These are phyloP conservation scores for Geranium brycei DNA, from an alignment of 345 rosid genomes.

Conservation along the genomic window DNA sequence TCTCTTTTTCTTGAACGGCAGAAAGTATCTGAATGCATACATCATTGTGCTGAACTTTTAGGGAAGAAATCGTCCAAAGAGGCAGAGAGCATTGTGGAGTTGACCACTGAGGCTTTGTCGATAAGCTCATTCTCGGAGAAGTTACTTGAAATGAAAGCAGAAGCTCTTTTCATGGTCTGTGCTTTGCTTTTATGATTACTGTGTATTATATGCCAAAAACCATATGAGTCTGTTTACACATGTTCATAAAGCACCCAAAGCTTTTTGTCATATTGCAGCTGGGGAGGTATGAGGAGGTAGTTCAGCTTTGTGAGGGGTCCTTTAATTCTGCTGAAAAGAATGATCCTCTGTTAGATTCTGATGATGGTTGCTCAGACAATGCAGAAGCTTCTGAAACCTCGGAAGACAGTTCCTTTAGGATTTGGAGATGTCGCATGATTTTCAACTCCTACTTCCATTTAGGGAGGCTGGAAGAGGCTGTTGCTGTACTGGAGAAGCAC, in stretches of 20 bases:
- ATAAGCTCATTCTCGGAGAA: slow-evolving; percentile 65
- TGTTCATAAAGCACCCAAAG: background rate
- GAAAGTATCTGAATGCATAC: slow-evolving; percentile 67
- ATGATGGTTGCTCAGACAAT: slow-evolving; percentile 14
- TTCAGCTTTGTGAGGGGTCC: slow-evolving; percentile 73
- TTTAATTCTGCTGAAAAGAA: slow-evolving; percentile 60
- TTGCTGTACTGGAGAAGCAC: slow-evolving; percentile 54
- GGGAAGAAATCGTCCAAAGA: slow-evolving; percentile 32
- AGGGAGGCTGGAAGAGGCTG: slow-evolving; percentile 89
- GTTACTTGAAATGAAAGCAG: slow-evolving; percentile 74
- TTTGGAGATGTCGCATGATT: slow-evolving; percentile 56
- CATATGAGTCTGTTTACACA: too few species aligned
- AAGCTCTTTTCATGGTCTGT: slow-evolving; percentile 60
- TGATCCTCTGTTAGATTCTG: slow-evolving; percentile 21
- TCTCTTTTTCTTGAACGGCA: slow-evolving; percentile 28
- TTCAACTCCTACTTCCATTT: slow-evolving; percentile 65
- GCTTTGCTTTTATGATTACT: slow-evolving; percentile 4
- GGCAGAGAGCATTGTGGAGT: slow-evolving; percentile 47
- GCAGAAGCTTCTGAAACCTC: slow-evolving; percentile 26
- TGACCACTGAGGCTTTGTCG: slow-evolving; percentile 50
- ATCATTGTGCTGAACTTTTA: slow-evolving; percentile 37
- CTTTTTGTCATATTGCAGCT: slow-evolving; percentile 44
- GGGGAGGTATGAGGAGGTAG: slow-evolving; percentile 68
- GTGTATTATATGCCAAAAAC: too few species aligned
- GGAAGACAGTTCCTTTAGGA: slow-evolving; percentile 32